Evolutionary conservation across 495 filamentous ascomycete species (phyloP), one percentile per base, ranked within the genome.

Genomic region (Annulohypoxylon bovei): DNA sequence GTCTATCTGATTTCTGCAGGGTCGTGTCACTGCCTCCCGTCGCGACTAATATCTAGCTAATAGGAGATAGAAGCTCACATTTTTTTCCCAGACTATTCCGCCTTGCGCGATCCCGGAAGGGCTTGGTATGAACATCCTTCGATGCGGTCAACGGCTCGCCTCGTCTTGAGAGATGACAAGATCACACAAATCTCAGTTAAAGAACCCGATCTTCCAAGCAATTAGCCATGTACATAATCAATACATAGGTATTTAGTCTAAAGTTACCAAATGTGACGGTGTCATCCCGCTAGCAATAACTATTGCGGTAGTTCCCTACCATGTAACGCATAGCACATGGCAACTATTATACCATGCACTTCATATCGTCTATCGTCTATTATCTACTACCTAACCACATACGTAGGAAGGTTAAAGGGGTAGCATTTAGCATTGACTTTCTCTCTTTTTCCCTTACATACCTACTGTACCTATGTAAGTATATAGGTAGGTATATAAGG

Each of bases 281-380:
- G 57, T 60, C 66, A 73, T 73, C 71, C 67, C 71, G 71, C 71
- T 65, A 65, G 46, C 49, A 55, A 68, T 64, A 49, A 64, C 54
- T 63, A 64, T 72, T 64, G 60, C 69, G 69, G 69, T 58, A 68
- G 59, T 72, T 67, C 64, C 64, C 64, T 71, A 72, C 69, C 69
- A 72, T 65, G 70, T 60, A 68, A 72, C 70, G 64, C 54, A 72
- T 68, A 72, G 65, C 70, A 72, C 70, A 72, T 68, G 65, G 70
- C 70, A 68, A 57, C 7, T 62, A 68, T 61, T 54, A 65, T 65
- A 54, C 63, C 64, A 67, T 53, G 64, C 32, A 37, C 6, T 25
- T 66, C 47, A 63, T 72, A 67, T 46, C 27, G 42, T 57, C 33
- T 52, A 62, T 62, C 55, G 40, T 32, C 9, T 66, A 27, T 65